Conservation (phyloP, 1,139 yeast genomes). For the Hanseniaspora sp. region DNA sequence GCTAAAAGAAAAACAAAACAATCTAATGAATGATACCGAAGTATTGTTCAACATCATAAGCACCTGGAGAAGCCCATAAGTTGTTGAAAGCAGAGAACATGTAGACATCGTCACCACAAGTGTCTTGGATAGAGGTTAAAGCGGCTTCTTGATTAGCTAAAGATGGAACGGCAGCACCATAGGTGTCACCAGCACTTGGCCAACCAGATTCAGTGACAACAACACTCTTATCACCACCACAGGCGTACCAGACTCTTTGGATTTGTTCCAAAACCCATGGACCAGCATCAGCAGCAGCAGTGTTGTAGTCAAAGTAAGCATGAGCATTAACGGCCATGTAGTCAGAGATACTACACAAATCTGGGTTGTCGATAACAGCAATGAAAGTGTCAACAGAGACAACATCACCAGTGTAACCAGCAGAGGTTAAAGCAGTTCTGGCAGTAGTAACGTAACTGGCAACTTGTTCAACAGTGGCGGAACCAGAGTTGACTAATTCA, state of each 20-base stretch:
- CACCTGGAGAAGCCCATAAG: slow-evolving; percentile 65
- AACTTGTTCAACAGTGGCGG: slow-evolving; percentile 49
- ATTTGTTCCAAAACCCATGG: slow-evolving; percentile 59
- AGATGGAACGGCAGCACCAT: slow-evolving; percentile 65
- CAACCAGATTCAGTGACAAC: slow-evolving; percentile 70
- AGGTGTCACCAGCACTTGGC: slow-evolving; percentile 61
- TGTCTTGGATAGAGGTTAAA: slow-evolving; percentile 42
- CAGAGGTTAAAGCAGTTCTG: slow-evolving; percentile 48
- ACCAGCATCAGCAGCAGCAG: slow-evolving; percentile 57
- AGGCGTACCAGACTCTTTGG: slow-evolving; percentile 52
- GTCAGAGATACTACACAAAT: slow-evolving; percentile 58
- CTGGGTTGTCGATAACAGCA: slow-evolving; percentile 62
- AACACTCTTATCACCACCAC: slow-evolving; percentile 49
- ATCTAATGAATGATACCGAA: slow-evolving; percentile 46
- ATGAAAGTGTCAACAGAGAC: slow-evolving; percentile 73
- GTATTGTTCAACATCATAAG: slow-evolving; percentile 55
- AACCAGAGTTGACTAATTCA: slow-evolving; percentile 63
- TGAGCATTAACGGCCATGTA: slow-evolving; percentile 75
- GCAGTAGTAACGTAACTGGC: slow-evolving; percentile 45
- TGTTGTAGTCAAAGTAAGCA: slow-evolving; percentile 66
- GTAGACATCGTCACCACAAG: slow-evolving; percentile 46
- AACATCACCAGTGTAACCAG: slow-evolving; percentile 58
- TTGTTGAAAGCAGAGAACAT: slow-evolving; percentile 67
- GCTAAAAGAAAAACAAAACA: too few relatives aligned
- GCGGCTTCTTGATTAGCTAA: slow-evolving; percentile 51